Percentiles rank a stretch among this genome's conserved stretches.
phyloP scores from a whole-genome alignment of 1,284 basidiomycete genomes.

The Microbotryum silenes-acaulis region DNA sequence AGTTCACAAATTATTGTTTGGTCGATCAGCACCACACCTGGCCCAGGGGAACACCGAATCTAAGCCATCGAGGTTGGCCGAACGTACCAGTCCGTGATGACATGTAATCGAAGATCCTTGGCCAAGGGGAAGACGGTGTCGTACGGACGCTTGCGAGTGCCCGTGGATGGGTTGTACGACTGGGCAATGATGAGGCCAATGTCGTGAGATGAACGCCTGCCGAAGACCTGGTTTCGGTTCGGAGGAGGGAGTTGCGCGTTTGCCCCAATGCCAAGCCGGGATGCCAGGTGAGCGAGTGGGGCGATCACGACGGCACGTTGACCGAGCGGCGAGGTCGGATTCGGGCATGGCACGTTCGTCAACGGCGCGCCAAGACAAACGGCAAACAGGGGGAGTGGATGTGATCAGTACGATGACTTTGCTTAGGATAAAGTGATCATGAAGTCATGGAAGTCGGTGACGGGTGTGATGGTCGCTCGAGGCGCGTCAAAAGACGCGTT shows the following conservation, averaged over 20 bases:
- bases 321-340: neutral
- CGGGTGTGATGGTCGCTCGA: no score
- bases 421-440: no score
- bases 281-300: neutral
- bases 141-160: constrained; percentile 36
- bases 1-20: neutral
- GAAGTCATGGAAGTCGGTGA: no score
- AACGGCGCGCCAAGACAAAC: neutral
- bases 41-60: neutral
- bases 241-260: no score
- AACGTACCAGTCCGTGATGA: constrained; percentile 37
- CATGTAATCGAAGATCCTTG: constrained; percentile 34
- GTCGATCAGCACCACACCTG: neutral
- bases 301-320: neutral
- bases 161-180: constrained; percentile 31
- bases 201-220: constrained; percentile 28
- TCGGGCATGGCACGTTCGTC: neutral
- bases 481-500: no score
- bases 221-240: constrained; percentile 30
- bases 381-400: neutral
- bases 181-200: constrained; percentile 38
- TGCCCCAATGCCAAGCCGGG: neutral
- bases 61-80: neutral
- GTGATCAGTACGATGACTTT: no score
- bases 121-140: constrained; percentile 39